A percentile compares a stretch with the other conserved stretches of the same genome.
Evolutionary conservation across 169 alveolate species (phyloP).

Genomic region (Blepharisma undulans): DNA sequence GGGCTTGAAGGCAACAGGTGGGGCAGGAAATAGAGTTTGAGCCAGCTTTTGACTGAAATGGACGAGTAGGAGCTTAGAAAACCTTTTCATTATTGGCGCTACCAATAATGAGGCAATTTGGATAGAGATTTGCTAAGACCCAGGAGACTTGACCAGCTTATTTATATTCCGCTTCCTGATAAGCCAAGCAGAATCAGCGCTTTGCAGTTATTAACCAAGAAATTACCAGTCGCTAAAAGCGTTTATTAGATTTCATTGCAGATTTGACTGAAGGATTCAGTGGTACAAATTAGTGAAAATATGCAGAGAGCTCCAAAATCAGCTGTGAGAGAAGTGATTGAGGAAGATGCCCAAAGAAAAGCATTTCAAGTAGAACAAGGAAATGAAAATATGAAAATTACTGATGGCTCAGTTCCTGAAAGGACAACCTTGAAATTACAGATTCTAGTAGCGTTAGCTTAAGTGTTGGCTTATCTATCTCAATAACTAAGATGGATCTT

Average conservation of each 20-base stretch:
- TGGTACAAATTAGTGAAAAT: conserved; percentile 99
- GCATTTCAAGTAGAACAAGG: conserved; percentile 86
- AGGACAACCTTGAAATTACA: too few species aligned
- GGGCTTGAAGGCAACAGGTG: too few species aligned
- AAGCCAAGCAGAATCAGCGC: conserved; percentile 95
- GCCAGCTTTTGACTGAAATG: conserved; percentile 98
- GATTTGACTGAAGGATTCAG: conserved; percentile 99
- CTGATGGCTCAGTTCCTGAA: too few species aligned
- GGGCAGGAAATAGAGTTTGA: conserved; percentile 99
- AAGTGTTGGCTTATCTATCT: too few species aligned
- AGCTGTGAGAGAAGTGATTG: conserved; percentile 98
- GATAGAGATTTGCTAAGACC: conserved; percentile 99
- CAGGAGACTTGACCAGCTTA: conserved; percentile 98
- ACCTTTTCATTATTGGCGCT: conserved; percentile 99
- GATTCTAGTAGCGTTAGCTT: too few species aligned
- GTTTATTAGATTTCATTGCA: conserved; percentile 97
- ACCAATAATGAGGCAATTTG: conserved; percentile 98
- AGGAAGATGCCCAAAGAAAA: conserved; percentile 74
- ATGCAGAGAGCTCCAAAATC: conserved; percentile 99
- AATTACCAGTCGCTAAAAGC: conserved; percentile 97
- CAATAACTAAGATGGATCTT: too few species aligned
- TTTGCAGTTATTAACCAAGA: conserved; percentile 94
- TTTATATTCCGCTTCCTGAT: conserved; percentile 99
- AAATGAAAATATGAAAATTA: conserved; percentile 64
- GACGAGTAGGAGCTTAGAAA: conserved; percentile 99